A percentile compares a stretch with the other conserved stretches of the same genome.
Evolutionary conservation across 441 rosid species (phyloP).

Genomic region (Mallotus japonicus): DNA sequence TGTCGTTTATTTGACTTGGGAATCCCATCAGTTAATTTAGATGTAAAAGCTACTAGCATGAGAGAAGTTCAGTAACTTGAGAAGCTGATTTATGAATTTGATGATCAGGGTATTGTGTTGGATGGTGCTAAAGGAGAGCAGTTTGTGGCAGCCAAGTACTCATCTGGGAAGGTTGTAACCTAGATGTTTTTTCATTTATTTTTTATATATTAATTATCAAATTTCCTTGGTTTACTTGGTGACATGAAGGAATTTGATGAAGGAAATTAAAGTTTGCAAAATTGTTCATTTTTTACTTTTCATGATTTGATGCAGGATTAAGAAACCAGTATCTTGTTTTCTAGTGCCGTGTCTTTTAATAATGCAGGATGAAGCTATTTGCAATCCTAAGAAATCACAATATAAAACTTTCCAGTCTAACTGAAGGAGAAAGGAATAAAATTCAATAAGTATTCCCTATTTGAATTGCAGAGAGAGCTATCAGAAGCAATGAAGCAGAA

Average conservation of each 20-base stretch:
- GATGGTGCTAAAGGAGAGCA: conserved; percentile 63
- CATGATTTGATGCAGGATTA: conserved; percentile 58
- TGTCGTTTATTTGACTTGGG: neutral
- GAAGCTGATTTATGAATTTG: conserved; percentile 29
- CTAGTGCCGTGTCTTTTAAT: conserved; percentile 42
- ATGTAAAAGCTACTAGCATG: neutral
- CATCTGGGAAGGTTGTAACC: conserved; percentile 65
- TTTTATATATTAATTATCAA: conserved; percentile 6
- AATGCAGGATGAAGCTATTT: conserved; percentile 46
- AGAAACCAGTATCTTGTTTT: conserved; percentile 43
- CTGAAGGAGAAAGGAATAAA: conserved; percentile 44
- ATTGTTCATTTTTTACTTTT: conserved; percentile 37
- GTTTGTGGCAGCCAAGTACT: conserved; percentile 79
- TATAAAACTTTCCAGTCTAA: conserved; percentile 42
- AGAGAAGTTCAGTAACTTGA: neutral
- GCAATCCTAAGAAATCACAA: conserved; percentile 34
- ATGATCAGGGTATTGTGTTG: conserved; percentile 64
- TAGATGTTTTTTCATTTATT: conserved; percentile 9
- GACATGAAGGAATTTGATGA: conserved; percentile 16
- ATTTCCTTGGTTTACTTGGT: conserved; percentile 9
- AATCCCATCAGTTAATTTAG: neutral
- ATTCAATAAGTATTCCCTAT: conserved; percentile 45
- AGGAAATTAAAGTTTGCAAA: conserved; percentile 17
- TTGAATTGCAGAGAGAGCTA: conserved; percentile 73
- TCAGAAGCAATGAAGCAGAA: conserved; percentile 85